Evolutionary conservation across 257 asterid genomes (phyloP).

Genomic region (Scutellaria galericulata): DNA sequence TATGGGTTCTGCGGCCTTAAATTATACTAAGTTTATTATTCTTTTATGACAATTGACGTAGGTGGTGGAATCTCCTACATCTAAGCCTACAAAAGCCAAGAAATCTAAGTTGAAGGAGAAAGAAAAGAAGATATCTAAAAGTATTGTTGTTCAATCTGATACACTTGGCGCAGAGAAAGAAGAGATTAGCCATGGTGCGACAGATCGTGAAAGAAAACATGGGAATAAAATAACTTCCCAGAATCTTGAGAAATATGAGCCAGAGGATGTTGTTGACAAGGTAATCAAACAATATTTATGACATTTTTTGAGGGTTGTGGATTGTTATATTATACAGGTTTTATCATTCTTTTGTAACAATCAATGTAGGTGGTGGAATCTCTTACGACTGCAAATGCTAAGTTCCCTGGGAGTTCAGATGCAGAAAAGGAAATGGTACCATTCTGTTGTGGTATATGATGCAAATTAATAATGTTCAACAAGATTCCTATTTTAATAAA

Average conservation of each 20-base stretch:
- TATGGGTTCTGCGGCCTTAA: not conserved
- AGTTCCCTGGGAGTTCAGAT: not conserved
- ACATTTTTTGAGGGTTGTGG: no score
- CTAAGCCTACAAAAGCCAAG: conserved; percentile 32
- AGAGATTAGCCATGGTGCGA: not conserved
- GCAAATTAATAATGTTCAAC: no score
- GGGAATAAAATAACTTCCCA: not conserved
- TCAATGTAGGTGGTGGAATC: no score
- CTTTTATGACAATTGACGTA: not conserved
- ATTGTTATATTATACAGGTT: no score
- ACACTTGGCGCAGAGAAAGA: not conserved
- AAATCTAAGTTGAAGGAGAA: not conserved
- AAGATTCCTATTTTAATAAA: not conserved
- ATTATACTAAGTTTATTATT: not conserved
- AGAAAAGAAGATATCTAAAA: not conserved
- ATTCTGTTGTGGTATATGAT: no score
- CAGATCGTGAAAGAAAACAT: not conserved
- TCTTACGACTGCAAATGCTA: no score
- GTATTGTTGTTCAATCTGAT: not conserved
- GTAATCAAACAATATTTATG: not conserved
- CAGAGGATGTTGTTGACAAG: not conserved
- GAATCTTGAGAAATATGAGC: not conserved
- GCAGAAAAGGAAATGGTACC: not conserved
- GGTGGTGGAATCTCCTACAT: not conserved
- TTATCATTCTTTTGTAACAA: no score